Evolutionary conservation across 2,329 filamentous ascomycete genomes (phyloP), one percentile per base, ranked within the genome.

Genomic region (Fusarium anthophilum): DNA sequence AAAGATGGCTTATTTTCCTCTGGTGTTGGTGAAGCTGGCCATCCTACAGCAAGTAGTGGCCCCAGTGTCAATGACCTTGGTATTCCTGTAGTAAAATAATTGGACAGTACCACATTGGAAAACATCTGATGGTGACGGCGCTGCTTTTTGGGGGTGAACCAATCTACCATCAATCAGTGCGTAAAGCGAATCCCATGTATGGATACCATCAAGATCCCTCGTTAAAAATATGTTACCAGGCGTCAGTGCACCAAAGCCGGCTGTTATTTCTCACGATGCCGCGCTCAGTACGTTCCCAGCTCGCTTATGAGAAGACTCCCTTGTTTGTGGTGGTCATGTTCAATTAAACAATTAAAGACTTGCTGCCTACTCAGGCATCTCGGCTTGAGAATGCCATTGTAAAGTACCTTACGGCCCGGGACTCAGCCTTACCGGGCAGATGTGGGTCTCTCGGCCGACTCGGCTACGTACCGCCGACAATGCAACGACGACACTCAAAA

Each of bases 271-370:
- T 30, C 10, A 30, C 20, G 20, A 30, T 17, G 28, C 47, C 20
- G 10, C 3, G 47, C 26, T 18, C 5, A 30, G 28, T 30, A 0
- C 7, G 7, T 30, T 4, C 7, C 26, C 10, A 6, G 26, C 2
- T n/a, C 0, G 13, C 5, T 30, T n/a, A 6, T 17, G 7, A 9
- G 4, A 30, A n/a, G 4, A 22, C 9, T 6, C 6, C 10, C 0
- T 17, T 8, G 14, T 0, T 3, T 30, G 1, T n/a, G 20, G 14
- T 13, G 7, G 7, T 4, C 26, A 48, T n/a, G 14, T 13, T 17
- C 17, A 28, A 28, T 38, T 13, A 9, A 13, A 38, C 2, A 11
- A 51, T 20, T 11, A 24, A 24, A 53, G 8, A 35, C 9, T 15
- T 37, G 9, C 6, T 26, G 13, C 20, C 35, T 28, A 7, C 24